Base-by-base conservation (phyloP, 2,329 filamentous ascomycete genomes). In the Alternaria sp. region DNA sequence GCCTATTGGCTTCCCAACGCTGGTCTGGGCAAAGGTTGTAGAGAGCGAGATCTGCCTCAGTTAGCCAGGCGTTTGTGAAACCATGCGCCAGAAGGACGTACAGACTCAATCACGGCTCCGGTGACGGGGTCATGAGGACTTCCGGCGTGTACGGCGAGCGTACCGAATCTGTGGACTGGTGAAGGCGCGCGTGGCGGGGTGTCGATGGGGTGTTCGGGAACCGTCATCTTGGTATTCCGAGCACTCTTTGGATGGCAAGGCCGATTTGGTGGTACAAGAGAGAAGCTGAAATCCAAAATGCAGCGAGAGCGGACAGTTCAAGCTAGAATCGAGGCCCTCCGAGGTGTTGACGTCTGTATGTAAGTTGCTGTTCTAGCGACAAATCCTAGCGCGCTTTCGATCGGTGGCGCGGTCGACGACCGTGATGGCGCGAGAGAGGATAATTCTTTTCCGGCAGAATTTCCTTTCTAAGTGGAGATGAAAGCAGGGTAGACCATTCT, bases 1-100 rank as follows among this genome's bases (percentile, higher is more conserved):
- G 73, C 95, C 95, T 29, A 98, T 83, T 1, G 95, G 95, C 78
- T 90, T 87, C 65, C 94, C 95, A 23, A 97, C 93, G 11, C 88
- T 86, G 13, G 88, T 89, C 82, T 99, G 95, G n/a, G 91, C 92
- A 75, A 94, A 99, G 5, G 95, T 99, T 14, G 95, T 98, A 24
- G 93, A 97, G 24, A 99, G 87, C 9, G 94, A 97, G 78, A 99
- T 97, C 84, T 87, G 65, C 31, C 33, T 45, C 51, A 33, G 58
- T 69, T 44, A 69, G 61, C 37, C 34, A 37, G 40, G 39, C 17
- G 7, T 3, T 0, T n/a, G 14, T 28, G 26, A 40, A 17, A 59
- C n/a, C 0, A 41, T 13, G 23, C 28, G 33, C 14, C 2, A 45
- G 17, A 26, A 42, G 29, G 29, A 64, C 82, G 65, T 75, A 87